These are phyloP conservation scores for Penicillium sp. DNA, from an alignment of 2,329 filamentous ascomycete genomes.

Conservation along the genomic window DNA sequence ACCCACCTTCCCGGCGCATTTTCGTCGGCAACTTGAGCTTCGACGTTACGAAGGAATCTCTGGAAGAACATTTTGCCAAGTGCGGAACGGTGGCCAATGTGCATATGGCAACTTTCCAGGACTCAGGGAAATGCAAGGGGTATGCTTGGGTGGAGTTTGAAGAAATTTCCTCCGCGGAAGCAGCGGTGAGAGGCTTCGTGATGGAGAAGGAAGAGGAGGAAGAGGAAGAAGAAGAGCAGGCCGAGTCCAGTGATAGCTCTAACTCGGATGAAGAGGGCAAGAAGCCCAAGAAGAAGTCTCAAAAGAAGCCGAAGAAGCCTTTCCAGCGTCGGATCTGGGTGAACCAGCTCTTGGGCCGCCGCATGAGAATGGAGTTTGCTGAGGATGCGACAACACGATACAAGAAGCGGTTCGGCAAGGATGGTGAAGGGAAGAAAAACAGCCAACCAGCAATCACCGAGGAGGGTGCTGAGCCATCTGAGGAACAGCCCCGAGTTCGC, in stretches of 20 bases:
- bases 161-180: constrained; percentile 71
- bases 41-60: constrained; percentile 75
- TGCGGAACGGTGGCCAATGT: constrained; percentile 82
- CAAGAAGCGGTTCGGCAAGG: constrained; percentile 89
- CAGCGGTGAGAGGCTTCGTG: constrained; percentile 79
- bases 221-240: constrained; percentile 50
- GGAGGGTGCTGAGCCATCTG: constrained; percentile 26
- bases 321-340: constrained; percentile 71
- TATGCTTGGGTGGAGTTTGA: constrained; percentile 95
- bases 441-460: constrained; percentile 21
- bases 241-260: constrained; percentile 25
- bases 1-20: constrained; percentile 73
- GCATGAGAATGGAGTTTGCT: constrained; percentile 86
- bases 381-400: constrained; percentile 88
- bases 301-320: constrained; percentile 39
- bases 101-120: constrained; percentile 93
- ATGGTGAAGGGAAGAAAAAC: constrained; percentile 48
- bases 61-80: constrained; percentile 77
- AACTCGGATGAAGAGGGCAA: constrained; percentile 26
- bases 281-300: constrained; percentile 25
- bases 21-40: constrained; percentile 92
- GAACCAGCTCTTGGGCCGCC: constrained; percentile 76
- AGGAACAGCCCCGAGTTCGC: constrained; percentile 24
- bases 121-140: constrained; percentile 96
- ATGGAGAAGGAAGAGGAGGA: constrained; percentile 58